Evolutionary conservation across 2,329 filamentous ascomycete genomes (phyloP).

Genomic region (Dactylellina parvicollis): DNA sequence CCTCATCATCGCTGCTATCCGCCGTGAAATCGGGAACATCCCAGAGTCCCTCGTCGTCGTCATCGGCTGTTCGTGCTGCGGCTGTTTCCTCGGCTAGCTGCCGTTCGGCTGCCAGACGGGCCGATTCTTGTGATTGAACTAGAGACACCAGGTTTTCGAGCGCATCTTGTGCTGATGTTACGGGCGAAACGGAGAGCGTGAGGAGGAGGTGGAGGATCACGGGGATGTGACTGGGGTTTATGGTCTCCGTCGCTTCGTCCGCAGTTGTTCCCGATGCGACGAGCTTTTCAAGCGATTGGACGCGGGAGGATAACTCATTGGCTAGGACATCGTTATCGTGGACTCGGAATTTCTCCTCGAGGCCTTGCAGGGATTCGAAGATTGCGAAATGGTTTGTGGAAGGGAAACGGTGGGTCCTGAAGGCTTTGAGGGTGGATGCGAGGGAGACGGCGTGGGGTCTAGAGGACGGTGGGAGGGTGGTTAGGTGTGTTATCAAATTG

Average conservation of each 20-base stretch:
- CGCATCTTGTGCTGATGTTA: constrained; percentile 69
- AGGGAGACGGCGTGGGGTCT: constrained; percentile 18
- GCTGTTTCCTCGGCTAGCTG: constrained; percentile 81
- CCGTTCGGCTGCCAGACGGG: constrained; percentile 55
- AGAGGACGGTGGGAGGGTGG: constrained; percentile 13
- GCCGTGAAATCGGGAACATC: constrained; percentile 72
- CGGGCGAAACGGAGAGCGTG: constrained; percentile 81
- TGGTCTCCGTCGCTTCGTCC: constrained; percentile 62
- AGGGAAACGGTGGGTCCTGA: constrained; percentile 22
- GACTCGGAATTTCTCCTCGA: constrained; percentile 87
- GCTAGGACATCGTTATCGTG: constrained; percentile 81
- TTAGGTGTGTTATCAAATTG: constrained; percentile 18
- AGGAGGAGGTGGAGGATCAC: constrained; percentile 82
- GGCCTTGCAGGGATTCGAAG: constrained; percentile 54
- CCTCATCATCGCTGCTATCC: constrained; percentile 55
- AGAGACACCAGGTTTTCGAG: constrained; percentile 72
- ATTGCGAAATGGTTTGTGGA: constrained; percentile 31
- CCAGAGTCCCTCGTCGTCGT: constrained; percentile 69
- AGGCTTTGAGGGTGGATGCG: constrained; percentile 37
- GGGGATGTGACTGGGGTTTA: constrained; percentile 65
- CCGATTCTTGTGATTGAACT: constrained; percentile 62
- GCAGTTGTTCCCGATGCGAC: background rate
- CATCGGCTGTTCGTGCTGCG: constrained; percentile 75
- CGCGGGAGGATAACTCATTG: constrained; percentile 67
- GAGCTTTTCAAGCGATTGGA: constrained; percentile 67